phyloP scores from a whole-genome alignment of 352 stramenopile genomes.

The Phytopythium mirpurense region DNA sequence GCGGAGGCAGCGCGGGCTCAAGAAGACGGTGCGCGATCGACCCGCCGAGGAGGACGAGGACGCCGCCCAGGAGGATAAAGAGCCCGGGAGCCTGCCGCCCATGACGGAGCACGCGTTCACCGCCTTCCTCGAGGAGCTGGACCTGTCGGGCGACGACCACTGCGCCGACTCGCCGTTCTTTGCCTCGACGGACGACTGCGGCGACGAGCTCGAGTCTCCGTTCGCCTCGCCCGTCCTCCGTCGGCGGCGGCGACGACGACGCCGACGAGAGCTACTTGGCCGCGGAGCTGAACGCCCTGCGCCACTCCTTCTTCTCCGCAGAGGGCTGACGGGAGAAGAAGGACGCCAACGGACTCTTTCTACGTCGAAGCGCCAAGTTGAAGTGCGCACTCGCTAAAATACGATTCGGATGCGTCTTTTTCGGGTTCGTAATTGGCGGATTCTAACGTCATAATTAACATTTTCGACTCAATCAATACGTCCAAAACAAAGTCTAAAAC shows the following conservation, averaged over 20 bases:
- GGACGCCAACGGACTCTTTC: no score
- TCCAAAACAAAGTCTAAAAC: no score
- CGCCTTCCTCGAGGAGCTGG: constrained; percentile 4
- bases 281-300: constrained; percentile 1
- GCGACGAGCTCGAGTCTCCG: background rate
- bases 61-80: background rate
- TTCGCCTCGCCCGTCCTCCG: background rate
- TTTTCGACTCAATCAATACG: no score
- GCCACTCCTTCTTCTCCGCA: background rate
- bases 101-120: constrained; percentile 2
- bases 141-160: constrained; percentile 3
- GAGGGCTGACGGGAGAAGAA: background rate
- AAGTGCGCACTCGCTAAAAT: no score
- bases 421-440: no score
- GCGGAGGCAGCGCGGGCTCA: constrained; percentile 28
- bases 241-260: background rate
- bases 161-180: background rate
- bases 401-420: no score
- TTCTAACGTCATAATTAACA: no score
- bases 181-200: background rate
- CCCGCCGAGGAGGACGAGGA: constrained; percentile 16
- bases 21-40: constrained; percentile 26
- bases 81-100: background rate
- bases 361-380: background rate
- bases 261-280: background rate